These are phyloP conservation scores for Tylopilus balloui DNA, from an alignment of 768 basidiomycete genomes.

Conservation along the genomic window DNA sequence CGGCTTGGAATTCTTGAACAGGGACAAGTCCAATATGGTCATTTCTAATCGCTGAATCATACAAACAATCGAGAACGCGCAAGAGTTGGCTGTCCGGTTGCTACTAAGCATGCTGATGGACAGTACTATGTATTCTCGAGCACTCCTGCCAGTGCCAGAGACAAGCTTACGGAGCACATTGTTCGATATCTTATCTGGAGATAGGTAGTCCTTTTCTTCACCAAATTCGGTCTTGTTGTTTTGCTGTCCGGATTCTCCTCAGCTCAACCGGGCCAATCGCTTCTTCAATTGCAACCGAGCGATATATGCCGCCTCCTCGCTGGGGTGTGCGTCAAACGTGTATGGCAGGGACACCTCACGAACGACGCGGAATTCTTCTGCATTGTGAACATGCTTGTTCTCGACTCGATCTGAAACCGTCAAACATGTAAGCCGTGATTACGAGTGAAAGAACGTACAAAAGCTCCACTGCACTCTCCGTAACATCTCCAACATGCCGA, in stretches of 20 bases:
- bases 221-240: not conserved
- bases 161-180: too few species aligned
- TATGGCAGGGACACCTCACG: constrained; percentile 86
- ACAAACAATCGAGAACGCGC: too few species aligned
- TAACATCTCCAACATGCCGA: constrained; percentile 68
- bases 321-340: constrained; percentile 43
- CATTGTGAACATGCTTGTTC: constrained; percentile 90
- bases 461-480: constrained; percentile 92
- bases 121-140: too few species aligned
- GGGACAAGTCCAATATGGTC: too few species aligned
- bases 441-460: constrained; percentile 43
- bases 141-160: too few species aligned
- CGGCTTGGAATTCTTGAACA: too few species aligned
- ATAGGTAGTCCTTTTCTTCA: too few species aligned
- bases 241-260: not conserved
- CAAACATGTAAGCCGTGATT: not conserved
- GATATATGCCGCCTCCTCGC: constrained; percentile 37
- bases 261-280: constrained; percentile 21
- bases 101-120: too few species aligned
- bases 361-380: constrained; percentile 73
- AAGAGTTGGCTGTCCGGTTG: too few species aligned
- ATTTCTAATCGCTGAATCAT: too few species aligned
- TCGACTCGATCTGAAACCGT: constrained; percentile 62
- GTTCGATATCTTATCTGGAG: too few species aligned
- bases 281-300: constrained; percentile 10